A percentile compares a stretch with the other conserved stretches of the same genome.
Conservation (phyloP, 352 stramenopile genomes). For the Pythium periplocum region DNA sequence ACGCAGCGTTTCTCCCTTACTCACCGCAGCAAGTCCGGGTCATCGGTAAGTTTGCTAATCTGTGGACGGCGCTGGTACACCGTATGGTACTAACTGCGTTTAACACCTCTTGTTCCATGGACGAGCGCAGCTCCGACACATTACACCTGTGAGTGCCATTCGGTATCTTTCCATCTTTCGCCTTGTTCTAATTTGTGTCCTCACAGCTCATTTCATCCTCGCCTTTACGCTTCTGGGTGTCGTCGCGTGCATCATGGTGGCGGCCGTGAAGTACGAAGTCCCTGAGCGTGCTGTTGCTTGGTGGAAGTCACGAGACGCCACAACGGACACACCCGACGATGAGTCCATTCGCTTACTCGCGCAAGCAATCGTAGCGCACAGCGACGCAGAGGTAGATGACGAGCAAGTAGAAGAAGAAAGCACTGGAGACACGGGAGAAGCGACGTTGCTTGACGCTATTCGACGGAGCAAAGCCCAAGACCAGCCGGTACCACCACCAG, state of each 20-base stretch:
- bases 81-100: no score
- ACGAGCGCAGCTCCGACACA: conserved; percentile 11
- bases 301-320: not conserved
- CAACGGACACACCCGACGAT: conserved; percentile 14
- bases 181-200: conserved; percentile 2
- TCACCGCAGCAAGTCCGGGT: conserved; percentile 19
- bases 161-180: conserved; percentile 1
- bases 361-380: conserved; percentile 14
- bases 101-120: no score
- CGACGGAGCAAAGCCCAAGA: conserved; percentile 23
- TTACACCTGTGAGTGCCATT: not conserved
- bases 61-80: no score
- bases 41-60: conserved; percentile 9
- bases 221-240: conserved; percentile 1
- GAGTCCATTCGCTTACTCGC: conserved; percentile 19
- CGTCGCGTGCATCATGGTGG: no score
- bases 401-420: conserved; percentile 4
- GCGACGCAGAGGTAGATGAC: conserved; percentile 8
- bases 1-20: conserved; percentile 23
- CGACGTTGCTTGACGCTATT: conserved; percentile 26
- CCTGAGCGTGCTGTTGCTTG: conserved; percentile 4
- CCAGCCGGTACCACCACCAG: conserved; percentile 1
- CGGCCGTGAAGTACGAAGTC: conserved; percentile 15
- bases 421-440: not conserved
- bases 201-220: conserved; percentile 21